Base-by-base conservation (phyloP, 2,329 filamentous ascomycete genomes). In the Cladosporium sp. region DNA sequence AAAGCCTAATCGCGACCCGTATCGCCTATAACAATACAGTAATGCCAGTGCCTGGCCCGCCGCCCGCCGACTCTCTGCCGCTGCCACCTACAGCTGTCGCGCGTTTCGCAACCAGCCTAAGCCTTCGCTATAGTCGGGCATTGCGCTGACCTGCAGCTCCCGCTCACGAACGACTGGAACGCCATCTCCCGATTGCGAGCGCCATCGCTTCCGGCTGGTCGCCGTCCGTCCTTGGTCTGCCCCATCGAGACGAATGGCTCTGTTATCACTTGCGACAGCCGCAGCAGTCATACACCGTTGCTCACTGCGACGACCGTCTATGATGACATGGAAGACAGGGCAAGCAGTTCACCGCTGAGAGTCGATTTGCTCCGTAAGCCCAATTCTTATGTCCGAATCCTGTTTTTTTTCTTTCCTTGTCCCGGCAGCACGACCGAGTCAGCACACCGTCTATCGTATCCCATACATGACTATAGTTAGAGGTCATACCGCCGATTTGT, bases 391-490 rank as follows among this genome's bases (percentile, higher is more conserved):
- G n/a, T 24, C 34, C 34, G 55, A 41, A 58, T 58, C 55, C 55
- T 58, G 55, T 41, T 57, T 57, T 47, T 47, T 47, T 7, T 14
- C 24, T 11, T 52, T 41, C 36, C 36, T 41, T 18, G 14, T 41
- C 18, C 49, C 24, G 34, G 3, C 5, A 30, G 34, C 24, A 21
- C 24, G 28, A 8, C 14, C 61, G 61, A 64, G 61, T 64, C 61
- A 64, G 51, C 41, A 54, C 61, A 64, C 61, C 61, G 61, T 64
- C 26, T 63, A 24, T 55, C 15, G 21, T 57, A 18, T 28, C 34
- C 14, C 55, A 47, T 64, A 64, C 61, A 63, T 64, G 61, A 57
- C 61, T 64, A 64, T 64, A 64, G 36, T 52, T 18, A 3, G 24
- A 32, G 47, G n/a, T 51, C 30, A 18, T 24, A 59, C 34, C 49